Evolutionary conservation across 768 basidiomycete genomes (phyloP).

Genomic region (Pluteus cervinus): DNA sequence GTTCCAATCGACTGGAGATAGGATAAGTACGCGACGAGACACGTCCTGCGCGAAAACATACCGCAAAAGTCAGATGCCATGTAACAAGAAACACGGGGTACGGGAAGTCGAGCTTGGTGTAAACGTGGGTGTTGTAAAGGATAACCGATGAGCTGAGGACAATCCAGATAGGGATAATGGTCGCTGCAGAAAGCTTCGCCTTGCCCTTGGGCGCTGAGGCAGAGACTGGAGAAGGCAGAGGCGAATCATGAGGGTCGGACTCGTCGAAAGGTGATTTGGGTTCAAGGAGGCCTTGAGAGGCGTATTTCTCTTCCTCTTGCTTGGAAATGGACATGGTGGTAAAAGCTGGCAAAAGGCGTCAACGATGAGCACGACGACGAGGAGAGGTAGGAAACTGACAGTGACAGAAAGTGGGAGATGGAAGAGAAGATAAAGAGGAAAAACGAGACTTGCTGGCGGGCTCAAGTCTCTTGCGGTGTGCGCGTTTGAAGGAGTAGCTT

Average conservation of each 20-base stretch:
- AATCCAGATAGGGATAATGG: slow-evolving; percentile 93
- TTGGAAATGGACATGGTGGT: slow-evolving; percentile 9
- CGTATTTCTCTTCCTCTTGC: slow-evolving; percentile 1
- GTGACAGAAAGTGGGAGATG: no score
- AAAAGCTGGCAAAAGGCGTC: no score
- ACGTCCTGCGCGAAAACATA: slow-evolving; percentile 21
- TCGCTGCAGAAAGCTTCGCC: slow-evolving; percentile 52
- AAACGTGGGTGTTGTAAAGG: slow-evolving; percentile 92
- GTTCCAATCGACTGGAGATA: slow-evolving; percentile 67
- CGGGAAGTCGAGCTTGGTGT: slow-evolving; percentile 77
- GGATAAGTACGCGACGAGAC: slow-evolving; percentile 2
- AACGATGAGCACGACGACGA: no score
- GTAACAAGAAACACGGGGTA: slow-evolving; percentile 93
- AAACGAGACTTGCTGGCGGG: no score
- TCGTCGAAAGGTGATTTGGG: no score
- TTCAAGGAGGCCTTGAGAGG: no score
- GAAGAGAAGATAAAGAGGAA: no score
- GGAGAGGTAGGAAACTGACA: no score
- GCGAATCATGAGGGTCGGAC: slow-evolving; percentile 7
- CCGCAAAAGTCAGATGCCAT: slow-evolving; percentile 73
- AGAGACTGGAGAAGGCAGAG: slow-evolving; percentile 57
- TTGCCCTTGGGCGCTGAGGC: slow-evolving; percentile 35
- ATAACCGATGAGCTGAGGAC: slow-evolving; percentile 84
- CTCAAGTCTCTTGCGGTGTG: no score
- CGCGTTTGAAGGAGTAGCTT: no score